These are phyloP conservation scores for Corylus americana DNA, from an alignment of 306 rosid species.

Conservation along the genomic window DNA sequence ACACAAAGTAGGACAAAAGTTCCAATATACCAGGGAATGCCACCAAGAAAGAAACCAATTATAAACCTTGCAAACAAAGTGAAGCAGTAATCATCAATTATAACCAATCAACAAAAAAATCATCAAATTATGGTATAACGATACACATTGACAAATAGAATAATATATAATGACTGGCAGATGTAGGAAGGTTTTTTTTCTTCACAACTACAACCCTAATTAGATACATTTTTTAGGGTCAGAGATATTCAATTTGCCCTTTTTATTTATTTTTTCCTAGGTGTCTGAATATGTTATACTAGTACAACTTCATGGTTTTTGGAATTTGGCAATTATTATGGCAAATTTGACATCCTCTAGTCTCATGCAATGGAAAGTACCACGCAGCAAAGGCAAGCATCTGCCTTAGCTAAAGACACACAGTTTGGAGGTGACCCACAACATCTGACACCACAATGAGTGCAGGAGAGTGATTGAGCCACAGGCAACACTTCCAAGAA, in stretches of 20 bases:
- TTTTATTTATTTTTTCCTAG: not conserved
- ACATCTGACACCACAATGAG: not conserved
- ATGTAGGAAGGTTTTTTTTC: not conserved
- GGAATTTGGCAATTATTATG: not conserved
- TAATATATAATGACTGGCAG: not conserved
- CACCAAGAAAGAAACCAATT: constrained; percentile 73
- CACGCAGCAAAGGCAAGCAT: not conserved
- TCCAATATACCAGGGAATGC: constrained; percentile 82
- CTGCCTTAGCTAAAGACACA: constrained; percentile 5
- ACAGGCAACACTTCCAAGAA: not conserved
- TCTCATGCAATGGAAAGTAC: not conserved
- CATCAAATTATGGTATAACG: not conserved
- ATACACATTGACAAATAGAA: not conserved
- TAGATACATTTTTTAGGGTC: not conserved
- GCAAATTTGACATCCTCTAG: not conserved
- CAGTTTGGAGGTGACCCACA: not conserved
- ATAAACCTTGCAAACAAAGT: constrained; percentile 58
- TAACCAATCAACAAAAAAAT: not conserved
- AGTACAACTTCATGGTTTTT: not conserved
- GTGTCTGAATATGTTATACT: not conserved
- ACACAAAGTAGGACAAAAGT: constrained; percentile 56
- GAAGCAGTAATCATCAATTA: not conserved
- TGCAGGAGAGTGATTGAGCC: not conserved
- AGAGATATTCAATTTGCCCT: not conserved
- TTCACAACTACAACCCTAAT: not conserved